Evolutionary conservation across 768 basidiomycete genomes (phyloP), one percentile per base, ranked within the genome.

Genomic region (Tubosaeta sp.): DNA sequence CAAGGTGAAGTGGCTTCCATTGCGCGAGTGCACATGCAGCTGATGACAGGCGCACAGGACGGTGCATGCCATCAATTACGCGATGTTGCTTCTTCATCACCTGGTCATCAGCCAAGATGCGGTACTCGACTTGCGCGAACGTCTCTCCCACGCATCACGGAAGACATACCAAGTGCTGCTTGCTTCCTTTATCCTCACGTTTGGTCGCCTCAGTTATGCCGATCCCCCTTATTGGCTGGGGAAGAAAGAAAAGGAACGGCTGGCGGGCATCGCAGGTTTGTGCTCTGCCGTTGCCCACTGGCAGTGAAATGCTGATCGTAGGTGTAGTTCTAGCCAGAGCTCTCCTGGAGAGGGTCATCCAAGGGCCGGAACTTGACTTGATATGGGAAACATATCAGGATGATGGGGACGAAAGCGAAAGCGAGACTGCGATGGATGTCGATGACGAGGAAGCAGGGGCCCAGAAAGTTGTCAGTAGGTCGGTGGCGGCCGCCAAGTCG

Each of bases 201-300:
- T 93, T 50, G 86, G 90, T 35, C 77, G 89, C 55, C 70, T 93
- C 43, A 82, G 84, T 51, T 91, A 81, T 53, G 82, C 85, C 6
- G 83, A 82, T 43, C 72, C 79, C 11, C 85, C 85, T 14, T 74
- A 79, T 41, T 87, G 84, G 82, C 65, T 86, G 31, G 69, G 74
- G 22, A 50, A 53, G 14, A 64, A 71, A 43, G 63, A 68, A 14
- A 73, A 70, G 50, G 61, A 65, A 19, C 75, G 77, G 42, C 60
- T 84, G 38, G 74, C 74, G 56, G 62, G 68, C 26, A 68, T 81
- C 32, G 70, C 73, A 58, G 83, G 86, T 83, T 63, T 45, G 76
- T 62, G 17, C 16, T 48, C n/a, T 16, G 14, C 35, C 31, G 13
- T 32, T 32, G 9, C 14, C 55, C 19, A 27, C 50, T 22, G 27